Base-by-base conservation (phyloP, 1,284 basidiomycete species). In the Naganishia cerealis region DNA sequence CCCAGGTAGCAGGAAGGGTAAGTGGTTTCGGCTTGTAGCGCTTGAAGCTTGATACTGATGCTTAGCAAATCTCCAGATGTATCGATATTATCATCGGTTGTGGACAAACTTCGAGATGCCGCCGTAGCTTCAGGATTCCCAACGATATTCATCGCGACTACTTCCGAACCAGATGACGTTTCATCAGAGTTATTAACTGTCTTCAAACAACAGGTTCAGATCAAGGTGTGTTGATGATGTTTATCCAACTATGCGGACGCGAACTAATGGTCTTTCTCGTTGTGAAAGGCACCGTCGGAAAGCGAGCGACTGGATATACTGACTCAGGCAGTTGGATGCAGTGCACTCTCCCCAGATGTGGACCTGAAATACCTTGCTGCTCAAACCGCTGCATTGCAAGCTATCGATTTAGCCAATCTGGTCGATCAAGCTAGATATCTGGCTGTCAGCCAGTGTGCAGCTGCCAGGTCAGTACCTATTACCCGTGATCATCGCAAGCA, bases 351-450 rank as follows among this genome's bases (percentile, higher is more conserved):
- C 0, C 86, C 89, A 0, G 96, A 99, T 79, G 88, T 96, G 0
- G 89, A 89, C 13, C 72, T 94, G 33, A 80, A 82, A 55, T 80
- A 82, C 16, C 77, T 99, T 5, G 93, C 96, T 3, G 87, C 87
- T 4, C 92, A 96, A 77, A 96, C 94, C 2, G 96, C 96, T 9
- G 94, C 94, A 1, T 83, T 99, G 12, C 87, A 94, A 43, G 91
- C 93, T 0, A 86, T 84, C 13, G 95, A 99, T 79, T 84, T 99
- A 5, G 84, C 83, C 13, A 86, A 90, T 72, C 83, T 99, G 1
- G 85, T 91, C 0, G 78, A 78, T 38, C 85, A 87, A 42, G 87
- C 92, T 0, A 83, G 84, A 63, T 81, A 86, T 33, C 83, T 84
- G 50, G 86, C 90, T 0, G 75, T 91, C 3, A 82, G 85, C 58